These are phyloP conservation scores for Hymenoscyphus occultus DNA, from an alignment of 2,329 filamentous ascomycete species.

Conservation along the genomic window DNA sequence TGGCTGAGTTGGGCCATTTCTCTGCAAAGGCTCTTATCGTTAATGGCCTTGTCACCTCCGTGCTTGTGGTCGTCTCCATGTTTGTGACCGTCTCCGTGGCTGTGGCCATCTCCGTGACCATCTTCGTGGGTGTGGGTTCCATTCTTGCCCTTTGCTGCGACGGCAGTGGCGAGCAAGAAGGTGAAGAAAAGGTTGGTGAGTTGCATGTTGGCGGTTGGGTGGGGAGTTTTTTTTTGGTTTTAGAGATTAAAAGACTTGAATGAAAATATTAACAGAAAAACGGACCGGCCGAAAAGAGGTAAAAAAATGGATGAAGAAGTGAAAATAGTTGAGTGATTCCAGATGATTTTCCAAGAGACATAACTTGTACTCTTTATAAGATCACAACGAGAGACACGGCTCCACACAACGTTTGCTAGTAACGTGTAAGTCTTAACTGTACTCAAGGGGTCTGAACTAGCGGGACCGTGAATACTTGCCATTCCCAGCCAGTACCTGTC, in stretches of 20 bases:
- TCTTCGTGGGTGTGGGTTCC: slow-evolving; percentile 20
- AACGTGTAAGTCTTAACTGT: neutral
- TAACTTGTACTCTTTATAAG: slow-evolving; percentile 12
- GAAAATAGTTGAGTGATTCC: slow-evolving; percentile 21
- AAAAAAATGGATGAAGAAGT: slow-evolving; percentile 19
- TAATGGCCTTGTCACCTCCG: slow-evolving; percentile 25
- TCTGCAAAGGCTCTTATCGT: slow-evolving; percentile 36
- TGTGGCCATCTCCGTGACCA: too few species aligned
- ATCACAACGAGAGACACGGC: slow-evolving; percentile 7
- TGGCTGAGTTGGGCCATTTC: slow-evolving; percentile 35
- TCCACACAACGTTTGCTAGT: slow-evolving; percentile 8
- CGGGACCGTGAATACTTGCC: slow-evolving; percentile 6
- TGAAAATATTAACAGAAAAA: slow-evolving; percentile 14
- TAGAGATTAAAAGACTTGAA: slow-evolving; percentile 12
- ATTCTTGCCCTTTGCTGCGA: slow-evolving; percentile 34
- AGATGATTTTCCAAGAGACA: slow-evolving; percentile 19
- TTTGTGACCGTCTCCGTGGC: neutral
- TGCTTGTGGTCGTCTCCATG: too few species aligned
- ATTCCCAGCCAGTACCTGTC: slow-evolving; percentile 12
- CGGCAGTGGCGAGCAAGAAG: slow-evolving; percentile 25
- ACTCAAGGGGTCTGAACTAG: neutral
- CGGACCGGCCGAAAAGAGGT: slow-evolving; percentile 29
- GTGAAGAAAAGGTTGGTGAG: slow-evolving; percentile 29
- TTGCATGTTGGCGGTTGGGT: slow-evolving; percentile 27
- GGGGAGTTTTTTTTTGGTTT: neutral